These are phyloP conservation scores for Talaromyces proteolyticus DNA, from an alignment of 495 filamentous ascomycete species.

Conservation along the genomic window DNA sequence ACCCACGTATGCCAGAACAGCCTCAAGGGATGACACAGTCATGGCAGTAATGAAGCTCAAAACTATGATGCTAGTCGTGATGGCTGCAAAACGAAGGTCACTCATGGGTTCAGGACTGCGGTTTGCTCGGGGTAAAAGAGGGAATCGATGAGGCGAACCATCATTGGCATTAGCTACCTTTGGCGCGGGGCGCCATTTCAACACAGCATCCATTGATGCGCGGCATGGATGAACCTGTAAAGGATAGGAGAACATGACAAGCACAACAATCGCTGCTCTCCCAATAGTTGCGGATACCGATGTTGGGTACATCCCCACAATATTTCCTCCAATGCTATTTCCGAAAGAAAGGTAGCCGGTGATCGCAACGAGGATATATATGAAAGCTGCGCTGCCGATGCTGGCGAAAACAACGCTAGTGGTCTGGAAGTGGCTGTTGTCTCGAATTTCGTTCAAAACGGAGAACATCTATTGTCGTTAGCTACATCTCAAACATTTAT, in stretches of 20 bases:
- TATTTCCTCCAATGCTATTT: slow-evolving; percentile 79
- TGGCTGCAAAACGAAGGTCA: slow-evolving; percentile 81
- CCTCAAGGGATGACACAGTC: slow-evolving; percentile 81
- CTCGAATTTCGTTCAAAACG: slow-evolving; percentile 87
- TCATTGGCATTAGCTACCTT: slow-evolving; percentile 29
- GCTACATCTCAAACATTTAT: slow-evolving; percentile 4
- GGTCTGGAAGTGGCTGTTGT: slow-evolving; percentile 77
- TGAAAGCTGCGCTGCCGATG: slow-evolving; percentile 70
- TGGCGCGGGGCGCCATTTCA: slow-evolving; percentile 77
- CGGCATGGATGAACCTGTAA: slow-evolving; percentile 93
- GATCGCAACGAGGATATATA: slow-evolving; percentile 89
- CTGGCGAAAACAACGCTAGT: slow-evolving; percentile 74
- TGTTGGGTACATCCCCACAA: slow-evolving; percentile 84
- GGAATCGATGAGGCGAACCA: slow-evolving; percentile 37
- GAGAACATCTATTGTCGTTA: slow-evolving; percentile 78
- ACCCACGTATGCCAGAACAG: slow-evolving; percentile 91
- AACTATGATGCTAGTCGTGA: slow-evolving; percentile 80
- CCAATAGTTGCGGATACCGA: slow-evolving; percentile 84
- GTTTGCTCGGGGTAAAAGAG: slow-evolving; percentile 31
- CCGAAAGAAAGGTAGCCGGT: slow-evolving; percentile 96
- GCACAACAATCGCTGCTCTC: slow-evolving; percentile 88
- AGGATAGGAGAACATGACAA: slow-evolving; percentile 96
- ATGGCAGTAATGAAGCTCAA: slow-evolving; percentile 83
- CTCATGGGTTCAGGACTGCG: slow-evolving; percentile 56
- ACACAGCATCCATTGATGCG: slow-evolving; percentile 84